These are phyloP conservation scores for Gregarina niphandrodes DNA, from an alignment of 169 alveolate species.

Conservation along the genomic window DNA sequence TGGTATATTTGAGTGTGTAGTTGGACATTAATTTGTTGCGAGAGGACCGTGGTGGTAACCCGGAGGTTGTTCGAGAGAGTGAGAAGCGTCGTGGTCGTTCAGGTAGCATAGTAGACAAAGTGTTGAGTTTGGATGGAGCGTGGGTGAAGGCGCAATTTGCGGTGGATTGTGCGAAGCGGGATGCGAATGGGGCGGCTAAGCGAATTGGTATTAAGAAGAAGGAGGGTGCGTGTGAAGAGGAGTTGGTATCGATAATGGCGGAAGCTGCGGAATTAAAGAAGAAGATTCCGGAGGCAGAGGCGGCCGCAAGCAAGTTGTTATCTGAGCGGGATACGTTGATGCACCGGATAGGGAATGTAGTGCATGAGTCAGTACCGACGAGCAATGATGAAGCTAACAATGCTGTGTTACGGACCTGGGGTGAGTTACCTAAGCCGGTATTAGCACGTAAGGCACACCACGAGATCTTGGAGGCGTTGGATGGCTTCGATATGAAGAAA, in stretches of 20 bases:
- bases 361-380: constrained; percentile 64
- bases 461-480: constrained; percentile 60
- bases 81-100: constrained; percentile 18
- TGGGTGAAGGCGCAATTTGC: too few species aligned
- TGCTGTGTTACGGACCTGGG: constrained; percentile 63
- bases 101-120: not conserved
- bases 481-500: constrained; percentile 52
- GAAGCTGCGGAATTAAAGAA: constrained; percentile 23
- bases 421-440: constrained; percentile 44
- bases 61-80: constrained; percentile 17
- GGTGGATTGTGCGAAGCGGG: too few species aligned
- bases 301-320: not conserved
- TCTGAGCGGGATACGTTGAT: constrained; percentile 16
- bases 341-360: constrained; percentile 60
- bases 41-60: constrained; percentile 32
- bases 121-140: not conserved
- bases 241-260: too few species aligned
- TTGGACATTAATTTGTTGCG: constrained; percentile 28
- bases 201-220: too few species aligned
- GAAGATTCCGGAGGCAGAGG: not conserved
- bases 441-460: constrained; percentile 68
- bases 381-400: constrained; percentile 76
- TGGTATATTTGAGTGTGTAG: too few species aligned
- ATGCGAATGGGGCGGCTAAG: too few species aligned
- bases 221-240: too few species aligned